Percentiles rank a stretch among this genome's conserved stretches.
These are phyloP conservation scores for Fraxinus quadrangulata DNA, from an alignment of 257 asterid genomes.

Conservation along the genomic window DNA sequence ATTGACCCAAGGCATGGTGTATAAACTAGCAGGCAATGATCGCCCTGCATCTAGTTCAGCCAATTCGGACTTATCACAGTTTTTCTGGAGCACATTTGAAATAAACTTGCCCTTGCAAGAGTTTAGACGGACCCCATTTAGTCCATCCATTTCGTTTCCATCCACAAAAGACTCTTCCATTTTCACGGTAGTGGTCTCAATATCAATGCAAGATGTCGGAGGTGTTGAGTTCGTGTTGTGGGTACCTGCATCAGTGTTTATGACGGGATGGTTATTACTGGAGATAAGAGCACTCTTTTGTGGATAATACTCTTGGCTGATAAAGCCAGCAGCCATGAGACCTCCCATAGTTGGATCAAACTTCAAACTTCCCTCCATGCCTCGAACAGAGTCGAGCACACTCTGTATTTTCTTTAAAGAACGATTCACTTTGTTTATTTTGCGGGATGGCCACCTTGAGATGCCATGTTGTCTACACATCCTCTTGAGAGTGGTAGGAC, in stretches of 20 bases:
- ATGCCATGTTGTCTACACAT: slow-evolving; percentile 79
- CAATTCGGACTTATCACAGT: slow-evolving; percentile 30
- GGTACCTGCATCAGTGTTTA: slow-evolving; percentile 15
- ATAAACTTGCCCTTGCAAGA: slow-evolving; percentile 22
- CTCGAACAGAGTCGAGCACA: slow-evolving; percentile 67
- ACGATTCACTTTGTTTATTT: slow-evolving; percentile 73
- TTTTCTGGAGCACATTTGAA: background rate
- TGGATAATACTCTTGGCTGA: slow-evolving; percentile 27
- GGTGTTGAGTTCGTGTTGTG: slow-evolving; percentile 18
- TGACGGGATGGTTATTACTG: background rate
- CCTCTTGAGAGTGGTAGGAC: slow-evolving; percentile 83
- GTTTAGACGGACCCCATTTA: background rate
- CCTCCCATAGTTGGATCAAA: slow-evolving; percentile 56
- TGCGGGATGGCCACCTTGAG: slow-evolving; percentile 86
- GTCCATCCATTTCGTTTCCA: slow-evolving; percentile 15
- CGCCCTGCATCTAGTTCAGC: slow-evolving; percentile 36
- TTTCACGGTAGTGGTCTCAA: slow-evolving; percentile 32
- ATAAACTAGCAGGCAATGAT: slow-evolving; percentile 37
- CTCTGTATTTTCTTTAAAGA: slow-evolving; percentile 64
- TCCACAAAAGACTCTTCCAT: slow-evolving; percentile 36
- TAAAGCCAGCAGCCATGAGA: slow-evolving; percentile 40
- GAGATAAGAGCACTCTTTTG: slow-evolving; percentile 23
- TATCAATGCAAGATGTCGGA: slow-evolving; percentile 26
- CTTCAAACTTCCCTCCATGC: slow-evolving; percentile 62
- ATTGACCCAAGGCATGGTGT: slow-evolving; percentile 31